Evolutionary conservation across 257 asterid species (phyloP).

Genomic region (Catharanthus roseus): DNA sequence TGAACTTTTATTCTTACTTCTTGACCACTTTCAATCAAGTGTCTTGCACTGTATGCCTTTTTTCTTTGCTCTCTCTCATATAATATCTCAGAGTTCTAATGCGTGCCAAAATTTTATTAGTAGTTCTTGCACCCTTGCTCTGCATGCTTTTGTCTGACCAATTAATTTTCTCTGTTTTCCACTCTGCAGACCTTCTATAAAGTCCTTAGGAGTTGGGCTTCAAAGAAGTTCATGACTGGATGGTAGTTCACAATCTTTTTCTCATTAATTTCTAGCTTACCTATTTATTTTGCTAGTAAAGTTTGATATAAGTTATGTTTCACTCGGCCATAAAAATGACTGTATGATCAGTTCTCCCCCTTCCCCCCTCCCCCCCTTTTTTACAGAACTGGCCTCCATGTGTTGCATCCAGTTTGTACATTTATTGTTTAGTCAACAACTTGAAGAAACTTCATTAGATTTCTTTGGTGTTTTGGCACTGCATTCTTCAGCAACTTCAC

Average conservation of each 20-base stretch:
- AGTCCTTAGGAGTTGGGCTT: constrained; percentile 97
- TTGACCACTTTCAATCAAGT: not conserved
- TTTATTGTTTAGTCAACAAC: not conserved
- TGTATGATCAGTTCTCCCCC: not conserved
- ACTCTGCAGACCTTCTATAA: constrained; percentile 73
- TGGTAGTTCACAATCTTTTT: constrained; percentile 37
- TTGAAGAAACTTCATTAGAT: not conserved
- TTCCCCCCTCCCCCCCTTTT: too few relatives aligned
- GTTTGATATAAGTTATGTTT: constrained; percentile 2
- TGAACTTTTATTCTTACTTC: not conserved
- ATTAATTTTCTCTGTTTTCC: constrained; percentile 13
- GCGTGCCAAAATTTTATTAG: not conserved
- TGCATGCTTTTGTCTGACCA: not conserved
- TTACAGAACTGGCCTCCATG: not conserved
- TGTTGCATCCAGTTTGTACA: not conserved
- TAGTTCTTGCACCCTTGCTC: not conserved
- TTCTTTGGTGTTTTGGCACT: not conserved
- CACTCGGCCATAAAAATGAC: not conserved
- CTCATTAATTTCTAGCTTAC: not conserved
- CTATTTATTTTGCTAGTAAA: not conserved
- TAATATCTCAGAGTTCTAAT: not conserved
- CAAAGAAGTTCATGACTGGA: constrained; percentile 97
- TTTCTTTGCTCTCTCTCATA: not conserved
- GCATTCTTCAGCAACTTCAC: not conserved
- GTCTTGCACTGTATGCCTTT: not conserved